Evolutionary conservation across 2,329 filamentous ascomycete genomes (phyloP).

Genomic region (Hypoxylon sp.): DNA sequence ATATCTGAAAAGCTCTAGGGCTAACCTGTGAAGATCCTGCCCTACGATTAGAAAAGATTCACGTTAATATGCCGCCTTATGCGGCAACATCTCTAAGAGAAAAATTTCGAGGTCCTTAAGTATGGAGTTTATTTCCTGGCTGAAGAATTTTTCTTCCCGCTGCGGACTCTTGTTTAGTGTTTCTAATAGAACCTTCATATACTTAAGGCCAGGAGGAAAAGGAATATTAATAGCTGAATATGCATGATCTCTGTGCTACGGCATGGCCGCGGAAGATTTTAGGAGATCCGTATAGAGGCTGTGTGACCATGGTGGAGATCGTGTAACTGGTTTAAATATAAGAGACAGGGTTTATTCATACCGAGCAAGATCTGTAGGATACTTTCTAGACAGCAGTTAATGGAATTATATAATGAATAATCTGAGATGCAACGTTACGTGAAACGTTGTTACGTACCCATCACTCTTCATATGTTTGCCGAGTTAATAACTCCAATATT

Average conservation of each 20-base stretch:
- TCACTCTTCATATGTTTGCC: background rate
- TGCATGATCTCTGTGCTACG: conserved; percentile 13
- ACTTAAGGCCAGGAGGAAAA: background rate
- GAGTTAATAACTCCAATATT: background rate
- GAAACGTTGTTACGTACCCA: background rate
- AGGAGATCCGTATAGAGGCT: conserved; percentile 6
- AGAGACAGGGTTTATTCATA: background rate
- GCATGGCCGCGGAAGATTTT: conserved; percentile 9
- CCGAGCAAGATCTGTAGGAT: background rate
- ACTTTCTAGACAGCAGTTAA: background rate
- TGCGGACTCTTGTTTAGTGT: background rate
- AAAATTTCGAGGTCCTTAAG: background rate
- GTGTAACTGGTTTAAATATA: background rate
- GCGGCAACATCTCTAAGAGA: background rate
- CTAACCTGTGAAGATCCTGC: background rate
- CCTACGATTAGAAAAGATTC: background rate
- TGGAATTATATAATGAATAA: background rate
- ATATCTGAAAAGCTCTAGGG: background rate
- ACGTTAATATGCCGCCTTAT: background rate
- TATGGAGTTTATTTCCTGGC: background rate
- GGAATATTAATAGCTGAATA: background rate
- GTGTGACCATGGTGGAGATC: conserved; percentile 7
- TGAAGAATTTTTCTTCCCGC: background rate
- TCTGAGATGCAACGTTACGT: background rate
- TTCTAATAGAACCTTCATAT: background rate